phyloP scores from a whole-genome alignment of 495 filamentous ascomycete genomes.

The Sporormia fimetaria region DNA sequence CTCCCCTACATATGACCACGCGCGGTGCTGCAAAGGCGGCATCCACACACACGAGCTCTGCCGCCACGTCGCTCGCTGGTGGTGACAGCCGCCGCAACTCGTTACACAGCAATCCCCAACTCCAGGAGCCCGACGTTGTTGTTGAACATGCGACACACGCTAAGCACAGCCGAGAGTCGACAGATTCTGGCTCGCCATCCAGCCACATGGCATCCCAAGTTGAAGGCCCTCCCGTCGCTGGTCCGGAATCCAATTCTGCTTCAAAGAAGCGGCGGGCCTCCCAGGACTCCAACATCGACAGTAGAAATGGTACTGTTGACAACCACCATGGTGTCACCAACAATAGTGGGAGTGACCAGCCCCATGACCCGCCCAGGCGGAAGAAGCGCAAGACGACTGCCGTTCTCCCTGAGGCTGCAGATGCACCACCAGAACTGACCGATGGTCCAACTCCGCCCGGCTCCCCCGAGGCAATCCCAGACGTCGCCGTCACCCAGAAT shows the following conservation, averaged over 20 bases:
- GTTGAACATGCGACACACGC: constrained; percentile 17
- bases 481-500: constrained; percentile 11
- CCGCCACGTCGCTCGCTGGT: constrained; percentile 19
- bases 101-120: constrained; percentile 9
- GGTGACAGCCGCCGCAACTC: constrained; percentile 26
- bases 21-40: constrained; percentile 27
- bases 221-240: constrained; percentile 4
- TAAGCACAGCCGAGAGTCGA: constrained; percentile 22
- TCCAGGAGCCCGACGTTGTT: constrained; percentile 4
- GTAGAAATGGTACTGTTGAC: constrained; percentile 16
- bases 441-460: constrained; percentile 17
- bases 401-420: constrained; percentile 2
- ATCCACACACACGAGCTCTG: constrained; percentile 21
- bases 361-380: constrained; percentile 14
- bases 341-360: constrained; percentile 13
- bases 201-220: constrained; percentile 1
- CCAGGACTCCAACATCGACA: constrained; percentile 13
- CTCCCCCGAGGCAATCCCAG: constrained; percentile 17
- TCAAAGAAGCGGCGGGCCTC: constrained; percentile 16
- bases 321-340: constrained; percentile 10
- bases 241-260: constrained; percentile 6
- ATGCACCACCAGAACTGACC: constrained; percentile 20
- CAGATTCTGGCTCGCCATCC: constrained; percentile 21
- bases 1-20: constrained; percentile 29
- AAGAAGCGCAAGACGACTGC: constrained; percentile 15